These are phyloP conservation scores for Venturia asperata DNA, from an alignment of 2,329 filamentous ascomycete species.

Conservation along the genomic window DNA sequence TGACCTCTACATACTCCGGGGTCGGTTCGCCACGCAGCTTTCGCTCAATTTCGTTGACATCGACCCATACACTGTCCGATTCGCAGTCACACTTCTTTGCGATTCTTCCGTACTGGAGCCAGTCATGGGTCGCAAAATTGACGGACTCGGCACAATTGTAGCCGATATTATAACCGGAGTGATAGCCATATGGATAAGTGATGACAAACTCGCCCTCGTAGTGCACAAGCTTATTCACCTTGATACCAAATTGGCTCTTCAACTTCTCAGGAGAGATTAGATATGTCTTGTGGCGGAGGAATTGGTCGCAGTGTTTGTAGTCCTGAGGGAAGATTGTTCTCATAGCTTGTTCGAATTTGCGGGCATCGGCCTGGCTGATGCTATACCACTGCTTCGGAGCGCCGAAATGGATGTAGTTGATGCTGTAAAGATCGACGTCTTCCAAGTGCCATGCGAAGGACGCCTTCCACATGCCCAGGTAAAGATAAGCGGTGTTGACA, in stretches of 20 bases:
- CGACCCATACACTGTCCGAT: slow-evolving; percentile 96
- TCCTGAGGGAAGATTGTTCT: slow-evolving; percentile 90
- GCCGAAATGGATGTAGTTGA: slow-evolving; percentile 98
- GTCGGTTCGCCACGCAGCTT: slow-evolving; percentile 79
- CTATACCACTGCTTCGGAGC: slow-evolving; percentile 99
- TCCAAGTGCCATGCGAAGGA: slow-evolving; percentile 99
- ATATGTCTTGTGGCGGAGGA: slow-evolving; percentile 95
- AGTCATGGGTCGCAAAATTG: slow-evolving; percentile 93
- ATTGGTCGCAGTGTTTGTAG: slow-evolving; percentile 91
- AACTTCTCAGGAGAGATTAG: slow-evolving; percentile 87
- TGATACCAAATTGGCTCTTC: slow-evolving; percentile 83
- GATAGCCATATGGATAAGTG: slow-evolving; percentile 96
- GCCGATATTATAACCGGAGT: slow-evolving; percentile 94
- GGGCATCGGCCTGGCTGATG: slow-evolving; percentile 90
- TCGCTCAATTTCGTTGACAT: slow-evolving; percentile 91
- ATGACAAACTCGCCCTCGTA: slow-evolving; percentile 98
- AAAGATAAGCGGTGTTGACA: slow-evolving; percentile 96
- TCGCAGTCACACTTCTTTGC: slow-evolving; percentile 97
- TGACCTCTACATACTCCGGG: slow-evolving; percentile 73
- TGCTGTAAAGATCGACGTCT: slow-evolving; percentile 97
- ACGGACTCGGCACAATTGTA: slow-evolving; percentile 99
- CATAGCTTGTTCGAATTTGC: slow-evolving; percentile 91
- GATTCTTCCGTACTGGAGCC: slow-evolving; percentile 90
- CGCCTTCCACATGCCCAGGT: slow-evolving; percentile 99
- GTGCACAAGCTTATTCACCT: slow-evolving; percentile 90